Evolutionary conservation across 352 stramenopile species (phyloP).

Genomic region (Globisporangium echinulatum): DNA sequence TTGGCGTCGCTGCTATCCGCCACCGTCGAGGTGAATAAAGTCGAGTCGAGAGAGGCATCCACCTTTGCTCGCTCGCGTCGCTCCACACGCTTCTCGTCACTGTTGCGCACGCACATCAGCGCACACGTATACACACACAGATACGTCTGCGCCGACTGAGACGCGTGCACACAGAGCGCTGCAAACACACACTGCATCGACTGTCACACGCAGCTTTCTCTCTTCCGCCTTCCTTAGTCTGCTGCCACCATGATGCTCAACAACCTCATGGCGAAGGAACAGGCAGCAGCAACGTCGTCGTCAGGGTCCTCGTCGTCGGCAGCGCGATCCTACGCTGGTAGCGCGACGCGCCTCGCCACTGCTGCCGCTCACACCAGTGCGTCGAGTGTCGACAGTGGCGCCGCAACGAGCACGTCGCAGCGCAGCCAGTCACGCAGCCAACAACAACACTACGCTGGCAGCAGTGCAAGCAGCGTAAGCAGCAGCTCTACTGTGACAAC

Average conservation of each 20-base stretch:
- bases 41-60: too few relatives aligned
- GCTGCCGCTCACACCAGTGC: neutral
- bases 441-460: constrained; percentile 1
- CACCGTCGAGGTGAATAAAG: too few relatives aligned
- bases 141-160: too few relatives aligned
- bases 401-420: constrained; percentile 3
- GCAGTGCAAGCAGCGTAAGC: constrained; percentile 13
- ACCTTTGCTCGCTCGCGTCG: too few relatives aligned
- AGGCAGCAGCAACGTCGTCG: neutral
- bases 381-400: neutral
- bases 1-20: too few relatives aligned
- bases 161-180: too few relatives aligned
- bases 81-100: too few relatives aligned
- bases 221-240: too few relatives aligned
- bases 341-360: constrained; percentile 1
- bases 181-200: too few relatives aligned
- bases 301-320: neutral
- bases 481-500: constrained; percentile 13
- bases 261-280: constrained; percentile 3
- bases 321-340: constrained; percentile 3
- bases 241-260: constrained; percentile 6
- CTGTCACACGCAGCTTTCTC: too few relatives aligned
- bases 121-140: too few relatives aligned
- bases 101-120: too few relatives aligned
- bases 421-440: constrained; percentile 2